These are phyloP conservation scores for Fusarium compactum DNA, from an alignment of 2,329 filamentous ascomycete genomes.

Conservation along the genomic window DNA sequence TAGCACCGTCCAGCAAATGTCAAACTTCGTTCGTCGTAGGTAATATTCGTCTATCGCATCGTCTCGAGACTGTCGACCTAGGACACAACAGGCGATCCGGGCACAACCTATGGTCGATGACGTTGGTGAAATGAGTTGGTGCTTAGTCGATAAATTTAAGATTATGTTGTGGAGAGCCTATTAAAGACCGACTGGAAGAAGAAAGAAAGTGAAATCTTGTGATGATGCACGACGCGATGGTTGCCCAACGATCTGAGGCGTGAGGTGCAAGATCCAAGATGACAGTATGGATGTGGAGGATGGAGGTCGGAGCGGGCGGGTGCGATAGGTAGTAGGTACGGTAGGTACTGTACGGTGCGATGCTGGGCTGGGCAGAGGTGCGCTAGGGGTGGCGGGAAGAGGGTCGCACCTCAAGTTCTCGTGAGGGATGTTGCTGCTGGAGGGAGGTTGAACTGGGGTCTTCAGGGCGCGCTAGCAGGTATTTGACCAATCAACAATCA, in stretches of 20 bases:
- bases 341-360: slow-evolving; percentile 1
- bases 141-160: slow-evolving; percentile 21
- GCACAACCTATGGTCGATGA: slow-evolving; percentile 29
- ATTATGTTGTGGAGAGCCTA: slow-evolving; percentile 14
- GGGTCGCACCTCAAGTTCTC: slow-evolving; percentile 35
- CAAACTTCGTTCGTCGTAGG: slow-evolving; percentile 36
- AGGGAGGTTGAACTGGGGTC: slow-evolving; percentile 48
- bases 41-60: slow-evolving; percentile 44
- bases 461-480: slow-evolving; percentile 42
- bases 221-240: slow-evolving; percentile 38
- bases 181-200: slow-evolving; percentile 6
- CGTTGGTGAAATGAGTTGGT: slow-evolving; percentile 15
- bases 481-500: slow-evolving; percentile 38
- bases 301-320: slow-evolving; percentile 39
- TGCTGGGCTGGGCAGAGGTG: slow-evolving; percentile 34
- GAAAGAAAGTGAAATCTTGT: slow-evolving; percentile 23
- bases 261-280: slow-evolving; percentile 42
- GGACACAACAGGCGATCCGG: slow-evolving; percentile 29
- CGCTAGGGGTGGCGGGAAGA: slow-evolving; percentile 46
- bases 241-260: slow-evolving; percentile 28
- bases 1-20: slow-evolving; percentile 45
- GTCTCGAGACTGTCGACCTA: slow-evolving; percentile 43
- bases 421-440: slow-evolving; percentile 45
- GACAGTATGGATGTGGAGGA: slow-evolving; percentile 29
- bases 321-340: slow-evolving; percentile 23